Percentiles rank a stretch among this genome's conserved stretches.
Conservation (phyloP, 148 eudicot species). For the Vaccinium myrtillus region DNA sequence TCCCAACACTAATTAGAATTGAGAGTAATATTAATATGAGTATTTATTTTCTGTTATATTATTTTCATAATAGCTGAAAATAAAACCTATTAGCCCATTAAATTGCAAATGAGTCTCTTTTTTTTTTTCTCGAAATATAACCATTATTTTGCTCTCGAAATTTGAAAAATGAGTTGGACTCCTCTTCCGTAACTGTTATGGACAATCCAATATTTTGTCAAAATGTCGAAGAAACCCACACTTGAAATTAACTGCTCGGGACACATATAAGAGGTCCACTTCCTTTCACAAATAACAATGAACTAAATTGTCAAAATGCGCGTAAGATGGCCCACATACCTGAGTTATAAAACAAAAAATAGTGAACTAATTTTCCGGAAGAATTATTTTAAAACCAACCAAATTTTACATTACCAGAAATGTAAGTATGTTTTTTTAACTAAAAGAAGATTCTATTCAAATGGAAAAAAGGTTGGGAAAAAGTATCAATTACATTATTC, state of each 20-base stretch:
- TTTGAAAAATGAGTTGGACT: neutral
- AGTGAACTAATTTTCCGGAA: neutral
- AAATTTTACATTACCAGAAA: neutral
- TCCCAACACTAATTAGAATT: neutral
- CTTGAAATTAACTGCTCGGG: neutral
- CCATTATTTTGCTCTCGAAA: neutral
- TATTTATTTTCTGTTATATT: neutral
- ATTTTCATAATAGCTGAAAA: neutral
- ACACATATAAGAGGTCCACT: no score
- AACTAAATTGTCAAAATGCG: no score
- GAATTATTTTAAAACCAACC: neutral
- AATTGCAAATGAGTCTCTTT: neutral
- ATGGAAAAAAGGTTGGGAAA: no score
- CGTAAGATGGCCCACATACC: rapidly evolving
- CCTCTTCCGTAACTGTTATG: no score
- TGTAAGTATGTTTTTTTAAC: no score
- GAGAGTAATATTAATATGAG: neutral
- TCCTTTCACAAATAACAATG: no score
- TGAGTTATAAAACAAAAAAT: no score
- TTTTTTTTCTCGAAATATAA: no score
- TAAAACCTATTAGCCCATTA: neutral
- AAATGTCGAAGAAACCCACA: neutral
- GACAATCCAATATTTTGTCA: no score
- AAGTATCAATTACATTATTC: no score
- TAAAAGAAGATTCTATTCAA: no score